Evolutionary conservation across 345 rosid genomes (phyloP), one percentile per base, ranked within the genome.

Genomic region (Brassica juncea): DNA sequence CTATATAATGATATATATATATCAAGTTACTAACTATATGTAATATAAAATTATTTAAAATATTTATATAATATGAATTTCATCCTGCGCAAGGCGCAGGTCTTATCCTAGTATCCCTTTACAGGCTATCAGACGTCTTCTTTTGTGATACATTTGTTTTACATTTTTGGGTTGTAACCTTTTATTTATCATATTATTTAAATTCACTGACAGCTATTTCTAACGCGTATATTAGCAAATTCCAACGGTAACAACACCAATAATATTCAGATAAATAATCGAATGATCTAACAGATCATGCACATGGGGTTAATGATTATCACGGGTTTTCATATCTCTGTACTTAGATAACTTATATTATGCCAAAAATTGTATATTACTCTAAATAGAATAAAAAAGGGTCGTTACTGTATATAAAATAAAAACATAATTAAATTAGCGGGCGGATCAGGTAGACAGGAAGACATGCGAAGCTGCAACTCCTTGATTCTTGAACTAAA

Each of bases 401-500:
- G 2, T 19, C 15, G 37, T 28, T 35, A n/a, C 9, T 32, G 25
- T 30, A 12, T 37, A 54, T 34, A 34, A 23, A 66, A 11, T 3
- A 44, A 39, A 39, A 8, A 9, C 12, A 9, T 39, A 42, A 8
- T 61, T 8, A 44, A 44, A 68, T 19, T 47, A 34, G 72, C n/a
- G 1, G 27, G 65, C 68, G 44, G 74, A 78, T 66, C 68, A 66
- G 31, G 25, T 31, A 73, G 78, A 80, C 79, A 80, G 66, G 70
- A 74, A 80, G 79, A 80, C 83, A 80, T 80, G 71, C 71, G 71
- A 74, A 68, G 71, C 75, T 74, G 71, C 79, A 80, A 80, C 65
- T 61, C 68, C 54, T 49, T 49, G 55, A 6, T 59, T 72, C 39
- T 73, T 10, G 82, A 47, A 79, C 78, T 34, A 23, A 69, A 35